Evolutionary conservation across 139 green algal species (phyloP).

Genomic region (Auxenochlorella pyrenoidosa): DNA sequence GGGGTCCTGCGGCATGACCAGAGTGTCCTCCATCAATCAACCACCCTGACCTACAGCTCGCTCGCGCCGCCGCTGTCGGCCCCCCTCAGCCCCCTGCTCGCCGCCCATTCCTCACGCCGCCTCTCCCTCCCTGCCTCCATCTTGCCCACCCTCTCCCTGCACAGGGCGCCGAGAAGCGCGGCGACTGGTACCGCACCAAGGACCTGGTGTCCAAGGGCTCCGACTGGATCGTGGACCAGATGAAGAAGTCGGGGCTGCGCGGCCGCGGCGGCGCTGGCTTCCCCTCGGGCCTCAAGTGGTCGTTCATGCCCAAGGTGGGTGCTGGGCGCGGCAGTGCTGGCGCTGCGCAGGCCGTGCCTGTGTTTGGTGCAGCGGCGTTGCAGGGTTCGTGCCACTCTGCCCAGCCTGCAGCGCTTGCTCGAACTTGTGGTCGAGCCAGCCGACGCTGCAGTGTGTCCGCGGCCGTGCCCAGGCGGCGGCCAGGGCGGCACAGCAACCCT

Average conservation of each 20-base stretch:
- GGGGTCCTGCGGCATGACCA: too few relatives aligned
- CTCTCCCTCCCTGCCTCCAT: not conserved
- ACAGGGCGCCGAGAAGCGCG: slow-evolving; percentile 78
- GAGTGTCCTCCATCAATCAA: too few relatives aligned
- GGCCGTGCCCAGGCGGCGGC: too few relatives aligned
- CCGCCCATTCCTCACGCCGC: too few relatives aligned
- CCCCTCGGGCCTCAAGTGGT: slow-evolving; percentile 94
- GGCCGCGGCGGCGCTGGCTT: slow-evolving; percentile 97
- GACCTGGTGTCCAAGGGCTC: slow-evolving; percentile 79
- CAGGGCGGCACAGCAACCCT: too few relatives aligned
- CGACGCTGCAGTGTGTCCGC: too few relatives aligned
- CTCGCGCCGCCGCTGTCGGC: too few relatives aligned
- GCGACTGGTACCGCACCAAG: slow-evolving; percentile 94
- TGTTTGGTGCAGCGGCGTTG: not conserved
- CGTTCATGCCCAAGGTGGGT: slow-evolving; percentile 95
- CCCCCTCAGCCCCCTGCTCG: too few relatives aligned
- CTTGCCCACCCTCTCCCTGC: not conserved
- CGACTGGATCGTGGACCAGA: slow-evolving; percentile 99
- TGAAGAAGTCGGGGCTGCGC: slow-evolving; percentile 95
- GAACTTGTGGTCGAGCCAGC: too few relatives aligned
- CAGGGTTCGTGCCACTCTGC: too few relatives aligned
- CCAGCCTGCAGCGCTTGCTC: too few relatives aligned
- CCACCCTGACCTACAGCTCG: too few relatives aligned
- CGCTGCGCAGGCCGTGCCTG: not conserved
- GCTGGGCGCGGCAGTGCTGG: not conserved